phyloP scores from a whole-genome alignment of 371 early-diverging fungal species.

The Entomophthora muscae region DNA sequence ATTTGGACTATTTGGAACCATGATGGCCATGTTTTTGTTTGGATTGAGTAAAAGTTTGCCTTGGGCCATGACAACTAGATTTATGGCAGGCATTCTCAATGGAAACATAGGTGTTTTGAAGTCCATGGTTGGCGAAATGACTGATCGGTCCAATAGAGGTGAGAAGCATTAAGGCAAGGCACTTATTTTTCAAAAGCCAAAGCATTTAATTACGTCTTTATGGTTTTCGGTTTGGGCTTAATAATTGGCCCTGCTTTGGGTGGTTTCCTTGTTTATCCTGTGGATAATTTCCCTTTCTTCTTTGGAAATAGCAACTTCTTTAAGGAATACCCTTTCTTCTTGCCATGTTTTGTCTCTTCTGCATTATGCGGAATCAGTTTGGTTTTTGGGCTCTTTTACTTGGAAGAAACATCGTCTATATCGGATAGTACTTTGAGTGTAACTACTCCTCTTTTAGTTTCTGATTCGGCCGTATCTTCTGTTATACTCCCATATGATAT shows the following conservation, averaged over 20 bases:
- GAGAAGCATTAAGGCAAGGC: background rate
- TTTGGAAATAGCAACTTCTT: slow-evolving; percentile 50
- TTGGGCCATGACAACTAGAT: slow-evolving; percentile 65
- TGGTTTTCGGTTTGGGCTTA: background rate
- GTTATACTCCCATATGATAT: too few relatives aligned
- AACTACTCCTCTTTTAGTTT: background rate
- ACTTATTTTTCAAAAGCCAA: background rate
- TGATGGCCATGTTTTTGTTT: slow-evolving; percentile 42
- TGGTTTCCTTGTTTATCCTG: too few relatives aligned
- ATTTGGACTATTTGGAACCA: slow-evolving; percentile 58
- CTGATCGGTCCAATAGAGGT: slow-evolving; percentile 56
- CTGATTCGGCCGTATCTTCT: too few relatives aligned
- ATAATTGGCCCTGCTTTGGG: too few relatives aligned
- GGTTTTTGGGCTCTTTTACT: slow-evolving; percentile 36
- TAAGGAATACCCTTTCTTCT: slow-evolving; percentile 70
- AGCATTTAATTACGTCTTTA: slow-evolving; percentile 4
- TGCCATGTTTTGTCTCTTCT: slow-evolving; percentile 62
- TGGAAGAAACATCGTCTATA: slow-evolving; percentile 56
- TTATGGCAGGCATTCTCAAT: too few relatives aligned
- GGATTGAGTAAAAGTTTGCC: slow-evolving; percentile 43
- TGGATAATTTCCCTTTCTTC: slow-evolving; percentile 31
- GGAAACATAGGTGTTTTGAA: slow-evolving; percentile 65
- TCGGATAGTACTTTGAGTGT: too few relatives aligned
- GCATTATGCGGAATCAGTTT: slow-evolving; percentile 37
- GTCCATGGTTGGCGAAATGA: slow-evolving; percentile 67